Conservation (phyloP, 116 monocot genomes). For the Trichopus zeylanicus region DNA sequence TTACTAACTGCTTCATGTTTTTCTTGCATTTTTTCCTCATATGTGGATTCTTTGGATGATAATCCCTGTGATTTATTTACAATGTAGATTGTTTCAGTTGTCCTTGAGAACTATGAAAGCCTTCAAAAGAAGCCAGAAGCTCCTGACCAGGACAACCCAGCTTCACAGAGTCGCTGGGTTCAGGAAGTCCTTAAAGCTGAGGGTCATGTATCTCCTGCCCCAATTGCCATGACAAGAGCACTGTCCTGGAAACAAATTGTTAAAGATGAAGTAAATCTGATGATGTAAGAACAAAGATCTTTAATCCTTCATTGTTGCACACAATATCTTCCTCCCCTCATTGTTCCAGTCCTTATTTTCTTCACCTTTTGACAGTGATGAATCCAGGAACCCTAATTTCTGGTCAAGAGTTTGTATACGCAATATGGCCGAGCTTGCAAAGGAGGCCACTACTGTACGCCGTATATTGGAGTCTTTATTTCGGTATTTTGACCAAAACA, state of each 20-base stretch:
- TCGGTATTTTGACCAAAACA: slow-evolving; percentile 71
- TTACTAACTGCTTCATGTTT: too few relatives aligned
- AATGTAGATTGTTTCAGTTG: slow-evolving; percentile 80
- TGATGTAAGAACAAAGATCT: slow-evolving; percentile 36
- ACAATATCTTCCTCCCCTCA: not conserved
- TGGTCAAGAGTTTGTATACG: slow-evolving; percentile 90
- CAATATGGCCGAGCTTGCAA: slow-evolving; percentile 86
- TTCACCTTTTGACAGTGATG: slow-evolving; percentile 42
- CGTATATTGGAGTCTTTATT: slow-evolving; percentile 79
- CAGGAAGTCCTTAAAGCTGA: slow-evolving; percentile 81
- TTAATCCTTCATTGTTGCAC: not conserved
- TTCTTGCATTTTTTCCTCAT: too few relatives aligned
- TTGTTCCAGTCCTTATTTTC: slow-evolving; percentile 1
- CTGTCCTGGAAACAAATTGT: slow-evolving; percentile 72
- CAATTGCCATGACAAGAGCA: slow-evolving; percentile 28
- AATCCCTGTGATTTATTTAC: slow-evolving; percentile 5
- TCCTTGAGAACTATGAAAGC: slow-evolving; percentile 74
- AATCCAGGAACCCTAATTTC: slow-evolving; percentile 52
- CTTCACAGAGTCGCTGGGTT: slow-evolving; percentile 50
- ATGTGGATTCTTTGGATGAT: not conserved
- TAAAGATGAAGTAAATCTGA: slow-evolving; percentile 47
- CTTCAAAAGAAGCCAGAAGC: slow-evolving; percentile 33
- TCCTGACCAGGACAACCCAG: slow-evolving; percentile 18
- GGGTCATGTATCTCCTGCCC: slow-evolving; percentile 39
- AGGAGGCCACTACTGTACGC: slow-evolving; percentile 81